Conservation (phyloP, 2,329 filamentous ascomycete species). For the Colletotrichum navitas region DNA sequence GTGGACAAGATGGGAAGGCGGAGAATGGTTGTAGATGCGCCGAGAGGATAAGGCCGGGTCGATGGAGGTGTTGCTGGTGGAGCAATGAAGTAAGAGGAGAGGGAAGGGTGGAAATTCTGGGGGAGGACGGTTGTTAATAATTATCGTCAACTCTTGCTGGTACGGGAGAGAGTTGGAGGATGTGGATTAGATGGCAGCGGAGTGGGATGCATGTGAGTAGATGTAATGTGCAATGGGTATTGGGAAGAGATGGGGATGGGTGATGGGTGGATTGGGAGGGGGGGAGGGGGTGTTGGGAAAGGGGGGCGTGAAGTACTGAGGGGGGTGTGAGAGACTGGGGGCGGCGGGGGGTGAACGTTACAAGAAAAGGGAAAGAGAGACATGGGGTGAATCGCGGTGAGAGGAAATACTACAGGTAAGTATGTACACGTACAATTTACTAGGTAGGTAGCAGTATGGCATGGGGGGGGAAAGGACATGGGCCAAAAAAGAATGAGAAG, state of each 20-base stretch:
- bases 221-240: constrained; percentile 37
- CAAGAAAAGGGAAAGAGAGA: neutral
- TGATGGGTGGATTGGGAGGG: constrained; percentile 16
- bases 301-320: neutral
- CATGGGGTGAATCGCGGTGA: constrained; percentile 41
- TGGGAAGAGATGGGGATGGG: constrained; percentile 27
- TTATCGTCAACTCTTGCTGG: constrained; percentile 41
- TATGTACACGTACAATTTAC: constrained; percentile 23
- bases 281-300: neutral
- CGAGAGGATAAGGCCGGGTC: neutral
- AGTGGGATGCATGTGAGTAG: constrained; percentile 39
- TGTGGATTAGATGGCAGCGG: constrained; percentile 41
- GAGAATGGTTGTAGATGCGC: constrained; percentile 32
- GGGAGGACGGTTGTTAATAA: constrained; percentile 42
- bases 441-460: constrained; percentile 22
- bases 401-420: constrained; percentile 18
- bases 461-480: constrained; percentile 1
- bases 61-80: constrained; percentile 34
- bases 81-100: constrained; percentile 42
- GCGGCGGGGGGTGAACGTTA: neutral
- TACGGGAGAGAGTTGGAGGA: constrained; percentile 25
- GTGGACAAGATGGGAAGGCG: constrained; percentile 16
- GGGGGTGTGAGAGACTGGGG: constrained; percentile 9
- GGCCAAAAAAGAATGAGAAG: constrained; percentile 13
- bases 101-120: constrained; percentile 42